Percentiles rank a stretch among this genome's conserved stretches.
Evolutionary conservation across 805 yeast genomes (phyloP).

Genomic region (Ogataea neopini): DNA sequence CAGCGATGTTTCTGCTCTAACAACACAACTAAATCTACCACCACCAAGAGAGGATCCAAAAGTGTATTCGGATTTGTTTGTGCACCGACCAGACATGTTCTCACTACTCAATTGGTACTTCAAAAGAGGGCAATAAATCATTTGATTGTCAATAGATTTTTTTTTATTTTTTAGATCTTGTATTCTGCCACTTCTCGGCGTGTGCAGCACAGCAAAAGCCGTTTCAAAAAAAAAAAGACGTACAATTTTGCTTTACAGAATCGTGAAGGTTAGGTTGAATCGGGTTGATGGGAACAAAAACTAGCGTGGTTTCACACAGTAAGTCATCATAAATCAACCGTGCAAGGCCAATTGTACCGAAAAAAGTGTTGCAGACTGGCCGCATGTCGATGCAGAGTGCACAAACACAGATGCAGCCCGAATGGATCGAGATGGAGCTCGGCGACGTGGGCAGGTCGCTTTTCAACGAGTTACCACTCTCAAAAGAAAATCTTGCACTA

Average conservation of each 20-base stretch:
- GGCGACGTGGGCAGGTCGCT: slow-evolving; percentile 47
- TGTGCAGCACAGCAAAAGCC: background rate
- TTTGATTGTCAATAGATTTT: background rate
- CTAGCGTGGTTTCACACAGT: background rate
- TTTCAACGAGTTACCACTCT: slow-evolving; percentile 44
- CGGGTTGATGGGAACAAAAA: background rate
- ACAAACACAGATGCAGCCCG: slow-evolving; percentile 25
- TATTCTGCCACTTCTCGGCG: background rate
- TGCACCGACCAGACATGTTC: slow-evolving; percentile 3
- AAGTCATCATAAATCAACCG: background rate
- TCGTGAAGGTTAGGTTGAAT: background rate
- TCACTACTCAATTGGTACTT: background rate
- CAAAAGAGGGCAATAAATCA: background rate
- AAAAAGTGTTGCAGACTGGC: background rate
- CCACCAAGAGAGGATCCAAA: slow-evolving; percentile 35
- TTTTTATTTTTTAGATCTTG: background rate
- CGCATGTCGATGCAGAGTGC: background rate
- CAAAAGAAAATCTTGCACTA: slow-evolving; percentile 39
- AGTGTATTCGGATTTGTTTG: slow-evolving; percentile 21
- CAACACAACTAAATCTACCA: slow-evolving; percentile 48
- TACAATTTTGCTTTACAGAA: background rate
- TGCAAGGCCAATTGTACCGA: background rate
- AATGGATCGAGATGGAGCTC: slow-evolving; percentile 55
- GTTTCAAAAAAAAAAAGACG: background rate
- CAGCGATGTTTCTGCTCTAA: slow-evolving; percentile 12